phyloP scores from a whole-genome alignment of 2,329 filamentous ascomycete genomes.

The Whalleya microplaca region DNA sequence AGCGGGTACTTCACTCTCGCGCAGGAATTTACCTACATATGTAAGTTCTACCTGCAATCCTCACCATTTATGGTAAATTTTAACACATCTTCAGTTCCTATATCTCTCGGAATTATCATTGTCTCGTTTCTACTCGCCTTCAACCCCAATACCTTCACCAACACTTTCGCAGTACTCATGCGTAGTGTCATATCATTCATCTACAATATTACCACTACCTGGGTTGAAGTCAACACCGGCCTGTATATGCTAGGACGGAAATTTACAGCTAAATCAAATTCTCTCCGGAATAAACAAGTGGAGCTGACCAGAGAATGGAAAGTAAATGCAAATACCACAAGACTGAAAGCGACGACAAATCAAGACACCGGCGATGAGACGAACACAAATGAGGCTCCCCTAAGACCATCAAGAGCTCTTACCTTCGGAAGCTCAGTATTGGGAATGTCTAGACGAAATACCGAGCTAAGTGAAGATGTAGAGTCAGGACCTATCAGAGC shows the following conservation, averaged over 20 bases:
- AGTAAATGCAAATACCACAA: neutral
- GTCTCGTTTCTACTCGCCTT: slow-evolving; percentile 7
- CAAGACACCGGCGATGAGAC: too few species aligned
- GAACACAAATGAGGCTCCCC: too few species aligned
- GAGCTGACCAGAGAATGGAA: neutral
- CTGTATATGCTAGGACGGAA: slow-evolving; percentile 9
- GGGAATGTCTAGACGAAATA: too few species aligned
- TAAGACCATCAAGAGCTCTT: too few species aligned
- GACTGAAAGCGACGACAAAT: too few species aligned
- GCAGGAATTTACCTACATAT: slow-evolving; percentile 23
- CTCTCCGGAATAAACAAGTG: neutral
- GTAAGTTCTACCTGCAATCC: slow-evolving; percentile 11
- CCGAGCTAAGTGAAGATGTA: too few species aligned
- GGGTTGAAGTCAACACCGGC: slow-evolving; percentile 9
- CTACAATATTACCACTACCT: slow-evolving; percentile 11
- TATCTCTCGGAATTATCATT: neutral
- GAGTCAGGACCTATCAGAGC: too few species aligned
- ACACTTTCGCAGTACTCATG: slow-evolving; percentile 11
- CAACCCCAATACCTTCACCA: slow-evolving; percentile 9
- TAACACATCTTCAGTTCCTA: neutral
- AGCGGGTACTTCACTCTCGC: slow-evolving; percentile 15
- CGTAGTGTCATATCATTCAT: slow-evolving; percentile 3
- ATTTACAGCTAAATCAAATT: neutral
- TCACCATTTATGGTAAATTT: neutral
- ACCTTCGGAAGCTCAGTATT: too few species aligned